phyloP scores from a whole-genome alignment of 441 rosid genomes.

The Erysimum cheiri region DNA sequence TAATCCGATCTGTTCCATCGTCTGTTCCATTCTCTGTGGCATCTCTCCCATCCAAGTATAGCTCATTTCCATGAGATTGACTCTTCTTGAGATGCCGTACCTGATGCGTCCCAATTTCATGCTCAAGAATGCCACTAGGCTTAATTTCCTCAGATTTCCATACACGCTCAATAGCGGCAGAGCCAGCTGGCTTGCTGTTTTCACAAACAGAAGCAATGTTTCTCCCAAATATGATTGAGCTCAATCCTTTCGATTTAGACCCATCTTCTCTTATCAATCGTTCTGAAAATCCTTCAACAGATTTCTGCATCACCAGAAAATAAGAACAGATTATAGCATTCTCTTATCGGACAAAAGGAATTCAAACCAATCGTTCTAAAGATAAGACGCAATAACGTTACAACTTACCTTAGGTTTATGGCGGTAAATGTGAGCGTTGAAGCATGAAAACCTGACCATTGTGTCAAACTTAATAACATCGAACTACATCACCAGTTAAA shows the following conservation, averaged over 20 bases:
- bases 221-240: conserved; percentile 43
- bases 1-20: conserved; percentile 54
- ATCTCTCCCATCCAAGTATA: conserved; percentile 55
- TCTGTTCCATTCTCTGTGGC: conserved; percentile 49
- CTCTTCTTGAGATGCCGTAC: conserved; percentile 62
- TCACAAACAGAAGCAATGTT: conserved; percentile 44
- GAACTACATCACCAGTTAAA: conserved; percentile 43
- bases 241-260: conserved; percentile 43
- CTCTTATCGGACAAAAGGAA: conserved; percentile 44
- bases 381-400: conserved; percentile 18
- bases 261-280: conserved; percentile 45
- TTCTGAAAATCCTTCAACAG: conserved; percentile 52
- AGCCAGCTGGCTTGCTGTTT: conserved; percentile 42
- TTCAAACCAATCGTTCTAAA: not conserved
- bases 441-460: conserved; percentile 96
- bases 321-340: conserved; percentile 42
- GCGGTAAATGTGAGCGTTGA: conserved; percentile 57
- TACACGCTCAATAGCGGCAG: conserved; percentile 46
- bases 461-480: conserved; percentile 33
- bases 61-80: conserved; percentile 70
- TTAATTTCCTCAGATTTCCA: conserved; percentile 64
- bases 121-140: conserved; percentile 43
- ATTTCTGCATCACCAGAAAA: conserved; percentile 53
- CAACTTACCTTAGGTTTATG: conserved; percentile 70
- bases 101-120: conserved; percentile 38